phyloP scores from a whole-genome alignment of 1,139 yeast species.

The Hyphopichia pseudoburtonii region DNA sequence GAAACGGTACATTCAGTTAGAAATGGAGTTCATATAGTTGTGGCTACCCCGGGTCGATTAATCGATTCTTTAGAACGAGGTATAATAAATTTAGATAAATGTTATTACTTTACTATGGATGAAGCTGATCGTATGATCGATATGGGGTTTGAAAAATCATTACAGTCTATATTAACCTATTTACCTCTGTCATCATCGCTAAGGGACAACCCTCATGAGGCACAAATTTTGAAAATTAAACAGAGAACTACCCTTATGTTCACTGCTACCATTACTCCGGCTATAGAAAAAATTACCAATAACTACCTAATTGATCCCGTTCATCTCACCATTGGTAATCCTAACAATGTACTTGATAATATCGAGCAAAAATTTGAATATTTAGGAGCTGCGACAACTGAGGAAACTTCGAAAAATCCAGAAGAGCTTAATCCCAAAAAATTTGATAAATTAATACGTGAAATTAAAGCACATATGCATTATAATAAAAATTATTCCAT shows the following conservation, averaged over 20 bases:
- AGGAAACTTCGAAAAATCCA: constrained; percentile 5
- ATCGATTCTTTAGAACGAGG: constrained; percentile 76
- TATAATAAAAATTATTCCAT: constrained; percentile 42
- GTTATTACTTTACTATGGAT: constrained; percentile 76
- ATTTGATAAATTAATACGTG: constrained; percentile 22
- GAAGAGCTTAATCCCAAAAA: constrained; percentile 24
- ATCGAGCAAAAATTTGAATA: constrained; percentile 71
- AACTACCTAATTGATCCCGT: constrained; percentile 64
- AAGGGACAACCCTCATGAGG: constrained; percentile 17
- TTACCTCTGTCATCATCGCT: constrained; percentile 37
- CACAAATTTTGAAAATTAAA: constrained; percentile 26
- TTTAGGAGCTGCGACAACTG: constrained; percentile 16
- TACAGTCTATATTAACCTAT: constrained; percentile 54
- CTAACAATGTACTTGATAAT: constrained; percentile 62
- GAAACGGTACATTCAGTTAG: constrained; percentile 62
- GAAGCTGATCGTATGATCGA: constrained; percentile 97
- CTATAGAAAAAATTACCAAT: constrained; percentile 64
- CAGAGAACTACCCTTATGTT: constrained; percentile 72
- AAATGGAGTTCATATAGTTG: constrained; percentile 75
- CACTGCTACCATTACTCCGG: constrained; percentile 87
- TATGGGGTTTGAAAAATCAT: constrained; percentile 86
- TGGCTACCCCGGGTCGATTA: constrained; percentile 93
- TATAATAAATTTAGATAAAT: constrained; percentile 56
- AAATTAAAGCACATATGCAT: constrained; percentile 20
- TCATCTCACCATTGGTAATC: constrained; percentile 63